phyloP scores from a whole-genome alignment of 441 rosid species.

The Gossypium aridum region DNA sequence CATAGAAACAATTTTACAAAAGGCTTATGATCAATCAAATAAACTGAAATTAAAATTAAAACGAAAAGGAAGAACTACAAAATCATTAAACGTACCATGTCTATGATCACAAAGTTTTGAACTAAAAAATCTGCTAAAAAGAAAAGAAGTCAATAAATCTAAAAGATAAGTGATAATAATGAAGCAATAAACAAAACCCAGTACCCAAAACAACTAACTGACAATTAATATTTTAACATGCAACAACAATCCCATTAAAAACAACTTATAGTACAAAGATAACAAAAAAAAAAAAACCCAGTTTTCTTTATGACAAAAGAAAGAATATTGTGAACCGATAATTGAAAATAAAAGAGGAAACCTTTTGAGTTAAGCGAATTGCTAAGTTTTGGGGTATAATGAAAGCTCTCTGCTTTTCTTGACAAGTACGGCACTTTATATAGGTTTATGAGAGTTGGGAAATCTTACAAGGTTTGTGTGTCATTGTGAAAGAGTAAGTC shows the following conservation, averaged over 20 bases:
- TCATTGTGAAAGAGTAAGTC: too few species aligned
- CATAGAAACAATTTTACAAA: conserved; percentile 23
- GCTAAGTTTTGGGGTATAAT: neutral
- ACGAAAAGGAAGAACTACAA: neutral
- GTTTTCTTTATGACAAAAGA: too few species aligned
- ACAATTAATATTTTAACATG: too few species aligned
- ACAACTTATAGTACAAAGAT: neutral
- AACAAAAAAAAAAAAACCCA: neutral
- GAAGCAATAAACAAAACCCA: conserved; percentile 2
- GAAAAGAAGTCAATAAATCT: neutral
- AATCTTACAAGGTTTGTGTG: too few species aligned
- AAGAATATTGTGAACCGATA: too few species aligned
- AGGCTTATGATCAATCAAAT: conserved; percentile 5
- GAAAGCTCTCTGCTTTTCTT: neutral
- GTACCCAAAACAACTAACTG: neutral
- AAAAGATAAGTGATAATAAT: neutral
- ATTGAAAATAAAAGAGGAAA: too few species aligned
- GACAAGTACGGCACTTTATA: neutral
- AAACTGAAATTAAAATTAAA: neutral
- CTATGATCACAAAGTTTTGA: conserved; percentile 7
- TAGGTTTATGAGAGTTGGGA: too few species aligned
- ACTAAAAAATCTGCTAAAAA: conserved; percentile 15
- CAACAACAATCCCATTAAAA: too few species aligned
- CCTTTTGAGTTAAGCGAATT: neutral
- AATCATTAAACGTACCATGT: conserved; percentile 22